Conservation (phyloP, 805 yeast species). For the Candida taoyuanica region DNA sequence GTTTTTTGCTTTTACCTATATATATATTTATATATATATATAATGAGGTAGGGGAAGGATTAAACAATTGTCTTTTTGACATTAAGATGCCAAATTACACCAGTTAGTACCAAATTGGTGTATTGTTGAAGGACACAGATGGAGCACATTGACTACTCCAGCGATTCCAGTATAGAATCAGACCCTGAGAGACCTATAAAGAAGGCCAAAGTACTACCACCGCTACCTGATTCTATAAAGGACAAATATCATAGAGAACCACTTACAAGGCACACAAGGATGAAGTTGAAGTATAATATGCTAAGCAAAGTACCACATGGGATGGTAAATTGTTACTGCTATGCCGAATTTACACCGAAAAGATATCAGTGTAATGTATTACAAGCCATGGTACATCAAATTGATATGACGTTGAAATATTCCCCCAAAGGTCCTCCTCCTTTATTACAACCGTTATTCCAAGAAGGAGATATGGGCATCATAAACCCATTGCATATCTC, state of each 20-base stretch:
- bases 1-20: not conserved
- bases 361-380: constrained; percentile 1
- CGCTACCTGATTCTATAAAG: constrained; percentile 6
- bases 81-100: too few relatives aligned
- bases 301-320: constrained; percentile 4
- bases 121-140: too few relatives aligned
- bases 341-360: constrained; percentile 9
- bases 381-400: not conserved
- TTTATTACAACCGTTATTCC: constrained; percentile 8
- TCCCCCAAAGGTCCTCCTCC: constrained; percentile 5
- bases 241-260: constrained; percentile 2
- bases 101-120: too few relatives aligned
- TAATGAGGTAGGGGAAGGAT: too few relatives aligned
- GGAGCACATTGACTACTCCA: constrained; percentile 2
- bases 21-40: too few relatives aligned
- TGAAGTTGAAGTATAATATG: constrained; percentile 4
- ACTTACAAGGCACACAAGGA: not conserved
- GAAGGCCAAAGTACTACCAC: constrained; percentile 7
- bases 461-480: constrained; percentile 1
- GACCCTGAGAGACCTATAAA: not conserved
- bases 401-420: constrained; percentile 13
- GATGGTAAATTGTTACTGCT: constrained; percentile 7
- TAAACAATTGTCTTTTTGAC: too few relatives aligned
- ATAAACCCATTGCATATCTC: constrained; percentile 16
- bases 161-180: not conserved